phyloP scores from a whole-genome alignment of 805 yeast genomes.

The Metschnikowia bowlesiae region DNA sequence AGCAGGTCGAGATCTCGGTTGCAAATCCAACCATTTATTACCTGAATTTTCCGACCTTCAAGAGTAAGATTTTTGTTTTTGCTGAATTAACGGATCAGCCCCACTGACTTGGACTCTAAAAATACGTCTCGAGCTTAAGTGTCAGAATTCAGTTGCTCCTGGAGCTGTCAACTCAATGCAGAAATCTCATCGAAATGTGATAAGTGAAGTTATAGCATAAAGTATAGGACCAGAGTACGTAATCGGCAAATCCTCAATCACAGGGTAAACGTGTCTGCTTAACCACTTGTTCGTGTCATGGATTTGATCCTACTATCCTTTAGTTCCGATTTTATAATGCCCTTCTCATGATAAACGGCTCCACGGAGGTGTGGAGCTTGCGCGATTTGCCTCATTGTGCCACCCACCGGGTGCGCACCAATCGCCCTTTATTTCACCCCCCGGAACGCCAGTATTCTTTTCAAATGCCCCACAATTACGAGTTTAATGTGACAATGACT shows the following conservation, averaged over 20 bases:
- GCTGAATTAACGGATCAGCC: not conserved
- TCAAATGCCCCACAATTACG: constrained; percentile 43
- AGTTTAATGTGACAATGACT: constrained; percentile 78
- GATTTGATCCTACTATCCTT: too few relatives aligned
- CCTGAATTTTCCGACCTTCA: not conserved
- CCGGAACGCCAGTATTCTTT: not conserved
- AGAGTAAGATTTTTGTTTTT: not conserved
- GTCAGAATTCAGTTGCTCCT: too few relatives aligned
- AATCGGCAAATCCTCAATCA: too few relatives aligned
- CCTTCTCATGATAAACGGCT: too few relatives aligned
- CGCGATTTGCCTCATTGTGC: constrained; percentile 1
- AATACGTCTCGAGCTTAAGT: too few relatives aligned
- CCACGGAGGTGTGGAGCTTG: not conserved
- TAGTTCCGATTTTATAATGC: not conserved
- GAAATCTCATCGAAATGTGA: too few relatives aligned
- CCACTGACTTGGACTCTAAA: too few relatives aligned
- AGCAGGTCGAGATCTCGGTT: not conserved
- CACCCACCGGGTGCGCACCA: not conserved
- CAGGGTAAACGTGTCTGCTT: too few relatives aligned
- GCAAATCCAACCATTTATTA: not conserved
- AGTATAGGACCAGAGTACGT: too few relatives aligned
- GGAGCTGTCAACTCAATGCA: too few relatives aligned
- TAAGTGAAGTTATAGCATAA: too few relatives aligned
- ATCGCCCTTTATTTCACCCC: not conserved
- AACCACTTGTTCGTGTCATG: too few relatives aligned